Evolutionary conservation across 257 asterid genomes (phyloP).

Genomic region (Verbena officinalis): DNA sequence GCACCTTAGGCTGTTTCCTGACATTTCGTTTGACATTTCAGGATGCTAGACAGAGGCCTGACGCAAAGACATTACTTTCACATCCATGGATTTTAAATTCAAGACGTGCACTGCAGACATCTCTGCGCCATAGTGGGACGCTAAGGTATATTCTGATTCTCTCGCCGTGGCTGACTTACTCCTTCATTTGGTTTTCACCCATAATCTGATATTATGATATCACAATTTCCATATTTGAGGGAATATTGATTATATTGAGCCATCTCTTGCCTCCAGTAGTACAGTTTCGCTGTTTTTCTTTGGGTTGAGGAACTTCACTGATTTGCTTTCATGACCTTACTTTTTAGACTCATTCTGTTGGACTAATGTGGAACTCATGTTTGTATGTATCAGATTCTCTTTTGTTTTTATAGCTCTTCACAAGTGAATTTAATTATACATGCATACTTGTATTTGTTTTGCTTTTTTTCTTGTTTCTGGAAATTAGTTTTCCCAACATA

Average conservation of each 20-base stretch:
- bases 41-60: constrained; percentile 90
- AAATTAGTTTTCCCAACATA: not conserved
- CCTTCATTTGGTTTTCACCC: not conserved
- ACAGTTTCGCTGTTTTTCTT: not conserved
- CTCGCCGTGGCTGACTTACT: not conserved
- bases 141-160: constrained; percentile 37
- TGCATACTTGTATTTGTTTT: not conserved
- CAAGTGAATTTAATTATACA: not conserved
- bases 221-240: not conserved
- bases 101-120: constrained; percentile 64
- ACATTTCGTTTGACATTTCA: constrained; percentile 40
- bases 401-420: not conserved
- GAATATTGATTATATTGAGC: not conserved
- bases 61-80: constrained; percentile 69
- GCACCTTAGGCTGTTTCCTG: constrained; percentile 12
- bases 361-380: not conserved
- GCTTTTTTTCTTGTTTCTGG: not conserved
- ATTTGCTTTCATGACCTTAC: not conserved
- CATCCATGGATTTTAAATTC: constrained; percentile 80
- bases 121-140: constrained; percentile 67
- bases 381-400: not conserved
- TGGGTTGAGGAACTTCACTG: not conserved
- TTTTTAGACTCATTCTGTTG: not conserved
- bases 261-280: not conserved
- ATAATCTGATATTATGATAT: not conserved